Base-by-base conservation (phyloP, 495 filamentous ascomycete genomes). In the Lasiosphaeria hispida region DNA sequence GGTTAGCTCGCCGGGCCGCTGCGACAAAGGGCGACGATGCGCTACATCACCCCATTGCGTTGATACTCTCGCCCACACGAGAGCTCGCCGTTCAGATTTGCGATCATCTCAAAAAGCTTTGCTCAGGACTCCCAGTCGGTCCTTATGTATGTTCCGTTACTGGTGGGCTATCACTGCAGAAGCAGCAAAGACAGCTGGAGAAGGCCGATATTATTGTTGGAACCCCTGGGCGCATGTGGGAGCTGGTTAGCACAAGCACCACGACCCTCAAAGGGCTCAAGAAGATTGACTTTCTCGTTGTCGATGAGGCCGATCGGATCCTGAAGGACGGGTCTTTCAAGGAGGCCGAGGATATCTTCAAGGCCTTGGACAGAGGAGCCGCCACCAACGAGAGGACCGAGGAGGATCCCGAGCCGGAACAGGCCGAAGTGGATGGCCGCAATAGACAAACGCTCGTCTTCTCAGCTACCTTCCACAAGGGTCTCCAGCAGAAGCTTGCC, bases 251-350 rank as follows among this genome's bases (percentile, higher is more conserved):
- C 69, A 71, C 78, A n/a, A 75, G 70, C 60, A 71, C 62, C 14
- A 62, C 73, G n/a, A 55, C 77, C 76, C 57, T 77, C 84, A 72
- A 77, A 1, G 81, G 80, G n/a, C 82, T 97, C 58, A 83, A 82
- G 61, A 66, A 75, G 11, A 86, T 96, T 40, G 79, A 83, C 45
- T 97, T 91, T 61, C 76, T 98, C 2, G 91, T 97, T 0, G 80
- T 98, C 4, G 94, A 98, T 64, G 94, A 98, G 75, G 94, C 95
- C 0, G 94, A 98, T 76, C 82, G 95, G 50, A 78, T 98, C 37
- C 75, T 98, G 39, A 94, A 91, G 55, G 87, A 96, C 66, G 94
- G 94, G 3, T 87, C 96, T 67, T 98, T 95, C 74, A 92, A 97
- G 70, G 94, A 98, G 66, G 83, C 92, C 0, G 86, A 90, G 42